phyloP scores from a whole-genome alignment of 768 basidiomycete species.

The Leccinum disarticulatum region DNA sequence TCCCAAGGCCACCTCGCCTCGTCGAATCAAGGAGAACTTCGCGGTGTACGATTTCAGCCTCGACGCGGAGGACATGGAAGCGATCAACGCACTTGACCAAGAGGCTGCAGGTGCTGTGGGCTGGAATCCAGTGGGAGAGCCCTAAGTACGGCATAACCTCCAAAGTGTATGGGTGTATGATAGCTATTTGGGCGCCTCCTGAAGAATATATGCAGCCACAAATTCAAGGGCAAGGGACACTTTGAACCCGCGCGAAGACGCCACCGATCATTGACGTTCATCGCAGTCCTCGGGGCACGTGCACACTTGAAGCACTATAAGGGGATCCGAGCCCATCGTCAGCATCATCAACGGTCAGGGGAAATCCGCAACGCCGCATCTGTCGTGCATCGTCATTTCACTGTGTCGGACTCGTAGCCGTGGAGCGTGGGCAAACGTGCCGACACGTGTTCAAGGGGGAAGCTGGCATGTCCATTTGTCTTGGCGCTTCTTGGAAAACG shows the following conservation, averaged over 20 bases:
- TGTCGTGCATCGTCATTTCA: neutral
- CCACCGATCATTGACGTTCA: neutral
- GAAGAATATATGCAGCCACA: too few relatives aligned
- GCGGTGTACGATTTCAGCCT: conserved; percentile 75
- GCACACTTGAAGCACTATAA: neutral
- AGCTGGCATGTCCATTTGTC: neutral
- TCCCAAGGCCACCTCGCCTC: conserved; percentile 69
- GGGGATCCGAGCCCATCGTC: neutral
- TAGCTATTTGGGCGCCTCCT: neutral
- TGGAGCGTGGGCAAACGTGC: neutral
- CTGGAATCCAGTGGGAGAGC: conserved; percentile 75
- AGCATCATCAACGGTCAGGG: neutral
- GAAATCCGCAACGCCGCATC: neutral
- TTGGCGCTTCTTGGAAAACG: neutral
- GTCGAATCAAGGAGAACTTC: conserved; percentile 70
- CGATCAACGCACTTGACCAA: conserved; percentile 64
- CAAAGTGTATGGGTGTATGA: neutral
- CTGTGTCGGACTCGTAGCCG: neutral
- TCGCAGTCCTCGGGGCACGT: neutral
- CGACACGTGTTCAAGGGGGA: neutral
- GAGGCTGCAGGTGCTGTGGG: conserved; percentile 69
- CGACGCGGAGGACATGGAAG: conserved; percentile 56
- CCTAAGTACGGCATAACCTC: neutral
- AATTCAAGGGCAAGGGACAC: neutral
- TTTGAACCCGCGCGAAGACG: neutral